Conservation (phyloP, 2,329 filamentous ascomycete genomes). For the Microcyclospora tardicrescens region DNA sequence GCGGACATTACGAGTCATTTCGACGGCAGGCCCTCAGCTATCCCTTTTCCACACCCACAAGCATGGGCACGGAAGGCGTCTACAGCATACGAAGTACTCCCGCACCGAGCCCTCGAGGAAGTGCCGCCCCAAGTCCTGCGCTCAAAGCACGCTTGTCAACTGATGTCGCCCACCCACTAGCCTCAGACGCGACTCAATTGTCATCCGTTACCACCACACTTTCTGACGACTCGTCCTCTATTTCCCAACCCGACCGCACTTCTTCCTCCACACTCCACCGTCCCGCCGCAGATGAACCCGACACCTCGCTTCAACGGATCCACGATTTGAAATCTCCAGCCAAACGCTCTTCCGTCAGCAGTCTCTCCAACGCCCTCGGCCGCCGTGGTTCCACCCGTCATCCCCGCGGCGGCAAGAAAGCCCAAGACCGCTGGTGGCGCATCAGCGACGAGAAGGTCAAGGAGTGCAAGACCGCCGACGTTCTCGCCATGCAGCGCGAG, state of each 20-base stretch:
- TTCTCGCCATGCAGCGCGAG: conserved; percentile 85
- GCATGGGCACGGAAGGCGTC: conserved; percentile 61
- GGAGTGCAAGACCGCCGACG: conserved; percentile 83
- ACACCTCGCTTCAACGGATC: conserved; percentile 11
- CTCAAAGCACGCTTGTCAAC: conserved; percentile 12
- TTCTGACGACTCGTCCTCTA: conserved; percentile 2
- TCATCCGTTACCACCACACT: not conserved
- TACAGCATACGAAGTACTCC: conserved; percentile 46
- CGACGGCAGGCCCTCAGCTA: conserved; percentile 67
- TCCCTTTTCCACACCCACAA: conserved; percentile 71
- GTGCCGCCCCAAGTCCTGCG: conserved; percentile 26
- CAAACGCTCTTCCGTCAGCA: conserved; percentile 25
- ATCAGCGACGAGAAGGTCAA: conserved; percentile 96
- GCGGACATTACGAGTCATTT: conserved; percentile 95
- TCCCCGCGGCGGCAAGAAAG: conserved; percentile 32
- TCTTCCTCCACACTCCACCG: conserved; percentile 4
- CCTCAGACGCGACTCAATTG: not conserved
- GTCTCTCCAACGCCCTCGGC: conserved; percentile 21
- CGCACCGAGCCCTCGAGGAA: conserved; percentile 32
- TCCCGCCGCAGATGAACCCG: conserved; percentile 17
- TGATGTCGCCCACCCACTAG: conserved; percentile 1
- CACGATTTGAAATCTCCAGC: conserved; percentile 2
- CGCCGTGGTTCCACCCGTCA: conserved; percentile 26
- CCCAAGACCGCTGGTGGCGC: conserved; percentile 80
- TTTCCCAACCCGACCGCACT: conserved; percentile 2